These are phyloP conservation scores for Pythium plurisporium DNA, from an alignment of 352 stramenopile genomes.

Conservation along the genomic window DNA sequence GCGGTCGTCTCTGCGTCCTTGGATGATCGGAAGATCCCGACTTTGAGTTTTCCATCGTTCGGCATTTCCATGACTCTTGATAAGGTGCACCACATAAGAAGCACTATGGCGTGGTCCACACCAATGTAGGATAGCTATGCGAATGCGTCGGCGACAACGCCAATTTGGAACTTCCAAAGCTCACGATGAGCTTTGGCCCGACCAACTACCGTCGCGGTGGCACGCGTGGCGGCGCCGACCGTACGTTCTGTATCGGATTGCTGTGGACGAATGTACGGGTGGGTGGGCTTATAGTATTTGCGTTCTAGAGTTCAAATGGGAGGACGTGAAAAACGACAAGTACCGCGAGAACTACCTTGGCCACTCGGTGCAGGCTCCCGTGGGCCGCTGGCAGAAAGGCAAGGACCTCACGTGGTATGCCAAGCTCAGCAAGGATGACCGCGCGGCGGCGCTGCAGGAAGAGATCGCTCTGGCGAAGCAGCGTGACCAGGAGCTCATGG, in stretches of 20 bases:
- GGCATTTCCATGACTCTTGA: too few species aligned
- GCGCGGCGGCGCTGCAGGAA: conserved; percentile 41
- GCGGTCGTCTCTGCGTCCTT: background rate
- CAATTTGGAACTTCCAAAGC: background rate
- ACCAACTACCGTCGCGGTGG: conserved; percentile 85
- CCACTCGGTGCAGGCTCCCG: conserved; percentile 81
- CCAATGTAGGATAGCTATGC: too few species aligned
- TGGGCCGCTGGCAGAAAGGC: conserved; percentile 86
- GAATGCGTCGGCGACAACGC: too few species aligned
- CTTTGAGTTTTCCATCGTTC: conserved; percentile 6
- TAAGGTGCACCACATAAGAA: background rate
- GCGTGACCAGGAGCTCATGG: conserved; percentile 87
- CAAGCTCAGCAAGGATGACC: conserved; percentile 62
- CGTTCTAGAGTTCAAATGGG: conserved; percentile 88
- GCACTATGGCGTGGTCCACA: too few species aligned
- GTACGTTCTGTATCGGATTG: conserved; percentile 33
- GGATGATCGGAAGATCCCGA: background rate
- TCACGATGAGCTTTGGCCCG: conserved; percentile 76
- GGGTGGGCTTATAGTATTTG: too few species aligned
- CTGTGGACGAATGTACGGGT: too few species aligned
- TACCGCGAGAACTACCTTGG: conserved; percentile 91
- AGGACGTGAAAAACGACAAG: conserved; percentile 93
- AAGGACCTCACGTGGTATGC: conserved; percentile 90
- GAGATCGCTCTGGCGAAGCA: conserved; percentile 76
- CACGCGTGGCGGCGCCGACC: conserved; percentile 82